These are phyloP conservation scores for Tricholoma flavovirens DNA, from an alignment of 768 basidiomycete species.

Conservation along the genomic window DNA sequence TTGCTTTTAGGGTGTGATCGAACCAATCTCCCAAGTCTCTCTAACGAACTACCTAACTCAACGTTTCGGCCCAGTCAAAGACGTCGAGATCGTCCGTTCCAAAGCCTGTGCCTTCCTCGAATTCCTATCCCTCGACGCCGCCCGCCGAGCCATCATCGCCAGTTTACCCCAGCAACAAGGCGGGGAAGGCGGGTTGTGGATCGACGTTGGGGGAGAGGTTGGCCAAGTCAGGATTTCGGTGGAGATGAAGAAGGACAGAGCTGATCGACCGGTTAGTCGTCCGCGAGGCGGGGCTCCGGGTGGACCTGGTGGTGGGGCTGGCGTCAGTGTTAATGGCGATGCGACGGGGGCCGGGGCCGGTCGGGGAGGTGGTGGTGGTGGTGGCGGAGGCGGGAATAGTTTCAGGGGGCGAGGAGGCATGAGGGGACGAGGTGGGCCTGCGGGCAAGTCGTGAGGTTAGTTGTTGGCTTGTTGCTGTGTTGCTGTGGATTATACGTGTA, in stretches of 20 bases:
- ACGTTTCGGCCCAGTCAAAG: conserved; percentile 80
- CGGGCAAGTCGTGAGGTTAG: conserved; percentile 11
- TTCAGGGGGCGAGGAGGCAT: conserved; percentile 18
- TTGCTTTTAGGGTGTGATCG: conserved; percentile 57
- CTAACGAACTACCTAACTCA: conserved; percentile 45
- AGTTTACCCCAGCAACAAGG: conserved; percentile 63
- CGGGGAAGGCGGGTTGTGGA: conserved; percentile 84
- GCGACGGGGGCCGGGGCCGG: conserved; percentile 38
- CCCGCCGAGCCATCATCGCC: conserved; percentile 78
- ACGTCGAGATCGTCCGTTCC: conserved; percentile 78
- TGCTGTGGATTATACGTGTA: neutral
- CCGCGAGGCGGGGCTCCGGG: conserved; percentile 56
- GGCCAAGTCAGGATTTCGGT: conserved; percentile 58
- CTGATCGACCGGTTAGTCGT: conserved; percentile 64
- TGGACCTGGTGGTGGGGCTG: neutral
- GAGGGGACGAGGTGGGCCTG: conserved; percentile 16
- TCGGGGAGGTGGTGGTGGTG: conserved; percentile 25
- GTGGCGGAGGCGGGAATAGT: conserved; percentile 22
- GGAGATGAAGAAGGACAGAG: conserved; percentile 89
- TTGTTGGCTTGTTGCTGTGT: neutral
- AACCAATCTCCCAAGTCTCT: conserved; percentile 48
- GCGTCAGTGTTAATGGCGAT: conserved; percentile 36
- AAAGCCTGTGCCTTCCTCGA: conserved; percentile 97
- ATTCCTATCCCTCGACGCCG: conserved; percentile 70
- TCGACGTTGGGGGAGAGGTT: conserved; percentile 58